These are phyloP conservation scores for Chlorella sorokiniana DNA, from an alignment of 139 green algal species.

Conservation along the genomic window DNA sequence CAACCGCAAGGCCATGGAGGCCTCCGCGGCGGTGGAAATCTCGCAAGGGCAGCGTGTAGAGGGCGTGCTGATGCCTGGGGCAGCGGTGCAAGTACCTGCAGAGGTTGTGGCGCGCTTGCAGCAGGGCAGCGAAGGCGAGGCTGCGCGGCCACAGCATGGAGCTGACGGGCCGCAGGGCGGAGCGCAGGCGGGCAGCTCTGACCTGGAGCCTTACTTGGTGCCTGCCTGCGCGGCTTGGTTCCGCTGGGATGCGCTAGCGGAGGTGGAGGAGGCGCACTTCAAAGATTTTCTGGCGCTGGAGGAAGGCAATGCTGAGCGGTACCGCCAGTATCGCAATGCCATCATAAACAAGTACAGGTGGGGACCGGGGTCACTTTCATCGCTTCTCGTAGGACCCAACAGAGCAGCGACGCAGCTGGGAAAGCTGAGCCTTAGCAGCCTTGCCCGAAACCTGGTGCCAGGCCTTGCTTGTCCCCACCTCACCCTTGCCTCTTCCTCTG, in stretches of 20 bases:
- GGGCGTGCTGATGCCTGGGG: slow-evolving; percentile 4
- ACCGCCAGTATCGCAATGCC: slow-evolving; percentile 71
- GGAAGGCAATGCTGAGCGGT: slow-evolving; percentile 40
- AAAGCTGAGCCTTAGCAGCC: not conserved
- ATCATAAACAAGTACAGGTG: slow-evolving; percentile 76
- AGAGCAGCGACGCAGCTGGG: not conserved
- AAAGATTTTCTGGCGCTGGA: slow-evolving; percentile 3
- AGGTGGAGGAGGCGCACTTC: slow-evolving; percentile 24
- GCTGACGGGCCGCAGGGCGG: slow-evolving; percentile 6
- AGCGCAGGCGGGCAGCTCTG: slow-evolving; percentile 7
- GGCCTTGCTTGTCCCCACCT: too few species aligned
- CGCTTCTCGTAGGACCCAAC: not conserved
- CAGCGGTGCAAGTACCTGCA: slow-evolving; percentile 14
- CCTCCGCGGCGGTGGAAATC: slow-evolving; percentile 41
- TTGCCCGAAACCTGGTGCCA: too few species aligned
- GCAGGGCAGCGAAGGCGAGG: not conserved
- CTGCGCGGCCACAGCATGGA: not conserved
- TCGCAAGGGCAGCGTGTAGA: slow-evolving; percentile 32
- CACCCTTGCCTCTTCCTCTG: not conserved
- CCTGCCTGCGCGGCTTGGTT: slow-evolving; percentile 80
- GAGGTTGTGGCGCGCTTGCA: not conserved
- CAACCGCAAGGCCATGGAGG: slow-evolving; percentile 44
- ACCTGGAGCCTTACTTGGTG: slow-evolving; percentile 57
- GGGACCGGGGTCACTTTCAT: not conserved
- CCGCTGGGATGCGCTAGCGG: slow-evolving; percentile 56